A percentile compares a stretch with the other conserved stretches of the same genome.
Conservation (phyloP, 1,284 basidiomycete species). For the Vanrija humicola region DNA sequence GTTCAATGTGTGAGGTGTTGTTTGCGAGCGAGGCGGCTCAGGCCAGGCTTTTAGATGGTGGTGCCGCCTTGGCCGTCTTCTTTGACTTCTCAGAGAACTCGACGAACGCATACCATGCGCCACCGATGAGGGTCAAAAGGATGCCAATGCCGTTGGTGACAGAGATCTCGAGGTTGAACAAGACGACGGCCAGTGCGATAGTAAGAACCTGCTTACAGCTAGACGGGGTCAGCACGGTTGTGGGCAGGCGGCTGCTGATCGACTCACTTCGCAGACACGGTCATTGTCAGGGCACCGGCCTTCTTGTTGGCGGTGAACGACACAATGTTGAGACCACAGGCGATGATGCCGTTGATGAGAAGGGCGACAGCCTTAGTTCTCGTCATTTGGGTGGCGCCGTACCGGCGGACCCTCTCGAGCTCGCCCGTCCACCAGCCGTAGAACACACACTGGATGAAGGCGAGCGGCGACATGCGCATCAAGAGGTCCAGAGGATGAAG, state of each 20-base stretch:
- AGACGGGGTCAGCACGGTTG: not conserved
- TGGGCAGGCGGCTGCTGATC: not conserved
- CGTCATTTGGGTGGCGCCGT: slow-evolving; percentile 57
- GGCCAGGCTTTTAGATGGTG: no score
- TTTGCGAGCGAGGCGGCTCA: not conserved
- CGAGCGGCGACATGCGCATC: slow-evolving; percentile 76
- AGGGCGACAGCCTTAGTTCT: slow-evolving; percentile 57
- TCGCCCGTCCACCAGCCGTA: slow-evolving; percentile 76
- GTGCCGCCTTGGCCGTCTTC: slow-evolving; percentile 10
- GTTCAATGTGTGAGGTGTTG: not conserved
- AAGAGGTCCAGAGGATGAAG: slow-evolving; percentile 79
- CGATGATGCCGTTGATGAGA: slow-evolving; percentile 72
- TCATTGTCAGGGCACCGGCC: slow-evolving; percentile 59
- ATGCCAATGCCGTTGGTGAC: slow-evolving; percentile 75
- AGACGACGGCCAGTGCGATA: slow-evolving; percentile 71
- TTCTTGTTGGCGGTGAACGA: slow-evolving; percentile 88
- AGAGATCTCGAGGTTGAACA: slow-evolving; percentile 79
- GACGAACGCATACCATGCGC: slow-evolving; percentile 72
- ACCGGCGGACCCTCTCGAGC: slow-evolving; percentile 60
- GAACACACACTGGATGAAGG: slow-evolving; percentile 76
- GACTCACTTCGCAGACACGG: slow-evolving; percentile 46
- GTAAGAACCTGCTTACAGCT: slow-evolving; percentile 88
- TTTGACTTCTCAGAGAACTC: slow-evolving; percentile 61
- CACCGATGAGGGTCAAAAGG: slow-evolving; percentile 71
- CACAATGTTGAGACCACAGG: slow-evolving; percentile 85